Evolutionary conservation across 106 monocot species (phyloP), one percentile per base, ranked within the genome.

Genomic region (Dendrobium officinale): DNA sequence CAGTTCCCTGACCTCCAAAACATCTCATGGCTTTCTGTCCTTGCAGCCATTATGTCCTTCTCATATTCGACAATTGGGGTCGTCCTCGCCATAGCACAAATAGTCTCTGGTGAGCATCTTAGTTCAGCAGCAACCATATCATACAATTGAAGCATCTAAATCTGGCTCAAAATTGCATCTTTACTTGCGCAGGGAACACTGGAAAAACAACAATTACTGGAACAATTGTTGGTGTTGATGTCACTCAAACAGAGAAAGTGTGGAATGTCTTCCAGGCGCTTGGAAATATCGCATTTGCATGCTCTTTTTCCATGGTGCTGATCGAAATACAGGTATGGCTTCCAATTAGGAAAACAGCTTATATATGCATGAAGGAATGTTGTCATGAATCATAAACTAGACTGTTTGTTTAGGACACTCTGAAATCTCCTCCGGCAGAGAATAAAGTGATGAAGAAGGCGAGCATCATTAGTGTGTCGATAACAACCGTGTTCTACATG

Each of bases 371-470:
- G 20, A 18, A n/a, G 47, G 47, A 19, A 13, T 75, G 5, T n/a
- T 75, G 37, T 40, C 73, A 40, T 33, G 48, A 75, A 75, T 51
- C 15, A 45, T 45, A 2, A 40, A 0, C 11, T 5, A 73, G 15
- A 42, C 42, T 73, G 40, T 88, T 51, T 51, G 16, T 13, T 51
- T 51, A 51, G 93, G 93, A 93, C 67, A 93, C 93, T 10, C 66
- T 93, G 67, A 89, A 48, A 79, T 89, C 91, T 1, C 84, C 82
- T 26, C 93, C 93, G 29, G 83, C 91, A 55, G 93, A 93, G 82
- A 93, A 91, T 82, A 91, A 87, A 72, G 79, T 43, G 16, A 92
- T 92, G 92, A 92, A 92, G 80, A 87, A 81, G 81, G 92, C 92
- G 2, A 89, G 83, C 20, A 76, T 84, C 4, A 61, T 89, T 22